Evolutionary conservation across 2,329 filamentous ascomycete genomes (phyloP).

Genomic region (Arachnomyces sp.): DNA sequence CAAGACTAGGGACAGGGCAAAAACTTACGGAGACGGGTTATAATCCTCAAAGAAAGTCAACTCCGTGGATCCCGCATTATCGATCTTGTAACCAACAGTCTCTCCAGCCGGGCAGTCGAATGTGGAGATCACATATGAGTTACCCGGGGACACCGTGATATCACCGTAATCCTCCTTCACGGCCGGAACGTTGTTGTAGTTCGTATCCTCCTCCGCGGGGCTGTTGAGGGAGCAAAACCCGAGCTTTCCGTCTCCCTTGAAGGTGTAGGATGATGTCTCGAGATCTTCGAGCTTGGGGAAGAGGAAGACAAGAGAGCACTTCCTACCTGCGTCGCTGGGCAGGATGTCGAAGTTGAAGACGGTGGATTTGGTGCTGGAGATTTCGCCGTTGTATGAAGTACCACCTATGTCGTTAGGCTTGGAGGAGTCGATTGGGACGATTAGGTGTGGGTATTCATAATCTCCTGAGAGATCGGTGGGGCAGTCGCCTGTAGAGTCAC

Average conservation of each 20-base stretch:
- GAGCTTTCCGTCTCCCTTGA: constrained; percentile 46
- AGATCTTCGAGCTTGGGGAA: constrained; percentile 51
- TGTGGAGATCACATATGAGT: constrained; percentile 45
- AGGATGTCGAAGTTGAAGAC: constrained; percentile 66
- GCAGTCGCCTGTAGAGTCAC: constrained; percentile 25
- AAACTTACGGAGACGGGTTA: constrained; percentile 43
- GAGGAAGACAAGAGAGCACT: constrained; percentile 58
- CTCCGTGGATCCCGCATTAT: constrained; percentile 40
- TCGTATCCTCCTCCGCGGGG: constrained; percentile 42
- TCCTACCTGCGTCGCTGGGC: constrained; percentile 44
- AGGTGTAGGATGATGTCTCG: constrained; percentile 51
- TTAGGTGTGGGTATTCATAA: constrained; percentile 54
- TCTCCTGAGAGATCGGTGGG: constrained; percentile 38
- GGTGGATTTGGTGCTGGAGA: constrained; percentile 45
- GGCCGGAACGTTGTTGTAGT: constrained; percentile 45
- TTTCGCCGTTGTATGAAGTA: constrained; percentile 48
- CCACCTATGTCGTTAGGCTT: constrained; percentile 46
- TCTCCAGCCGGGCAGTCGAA: constrained; percentile 49
- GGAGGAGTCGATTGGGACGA: constrained; percentile 51
- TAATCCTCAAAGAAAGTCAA: constrained; percentile 58
- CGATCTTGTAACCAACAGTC: constrained; percentile 46
- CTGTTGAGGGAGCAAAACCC: constrained; percentile 44
- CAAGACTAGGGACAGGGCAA: not conserved
- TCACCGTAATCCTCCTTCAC: constrained; percentile 38
- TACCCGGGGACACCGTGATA: constrained; percentile 44